Conservation (phyloP, 2,329 filamentous ascomycete genomes). For the Colletotrichum kahawae region DNA sequence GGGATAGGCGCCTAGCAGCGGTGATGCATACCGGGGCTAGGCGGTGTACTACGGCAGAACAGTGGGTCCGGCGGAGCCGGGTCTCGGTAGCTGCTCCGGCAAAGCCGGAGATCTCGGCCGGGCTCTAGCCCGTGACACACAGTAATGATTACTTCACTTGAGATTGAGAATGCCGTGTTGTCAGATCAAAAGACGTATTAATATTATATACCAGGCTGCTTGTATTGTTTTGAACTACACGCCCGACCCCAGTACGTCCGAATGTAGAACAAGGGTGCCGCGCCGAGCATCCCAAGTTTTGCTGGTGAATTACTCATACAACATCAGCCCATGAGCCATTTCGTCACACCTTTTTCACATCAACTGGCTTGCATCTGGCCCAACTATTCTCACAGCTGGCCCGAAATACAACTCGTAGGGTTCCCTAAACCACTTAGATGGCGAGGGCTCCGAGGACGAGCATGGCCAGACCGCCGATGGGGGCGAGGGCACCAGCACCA, state of each 20-base stretch:
- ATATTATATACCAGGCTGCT: background rate
- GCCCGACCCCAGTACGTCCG: background rate
- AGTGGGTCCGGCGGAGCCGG: no score
- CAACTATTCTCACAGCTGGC: background rate
- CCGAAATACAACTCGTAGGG: background rate
- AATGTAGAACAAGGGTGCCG: background rate
- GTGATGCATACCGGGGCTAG: no score
- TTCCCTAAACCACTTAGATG: background rate
- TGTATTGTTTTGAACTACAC: background rate
- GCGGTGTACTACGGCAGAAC: no score
- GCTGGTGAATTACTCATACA: background rate
- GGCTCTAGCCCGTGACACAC: no score
- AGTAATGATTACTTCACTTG: no score
- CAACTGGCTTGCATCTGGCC: background rate
- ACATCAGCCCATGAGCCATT: background rate
- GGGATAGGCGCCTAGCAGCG: no score
- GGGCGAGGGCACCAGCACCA: slow-evolving; percentile 15
- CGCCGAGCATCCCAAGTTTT: background rate
- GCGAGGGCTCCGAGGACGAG: slow-evolving; percentile 19
- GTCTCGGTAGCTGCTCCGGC: no score
- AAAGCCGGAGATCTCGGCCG: no score
- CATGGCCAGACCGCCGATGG: slow-evolving; percentile 20
- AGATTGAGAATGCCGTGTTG: background rate
- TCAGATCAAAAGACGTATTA: background rate
- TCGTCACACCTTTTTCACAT: background rate